These are phyloP conservation scores for Colletotrichum sp. DNA, from an alignment of 2,329 filamentous ascomycete genomes.

Conservation along the genomic window DNA sequence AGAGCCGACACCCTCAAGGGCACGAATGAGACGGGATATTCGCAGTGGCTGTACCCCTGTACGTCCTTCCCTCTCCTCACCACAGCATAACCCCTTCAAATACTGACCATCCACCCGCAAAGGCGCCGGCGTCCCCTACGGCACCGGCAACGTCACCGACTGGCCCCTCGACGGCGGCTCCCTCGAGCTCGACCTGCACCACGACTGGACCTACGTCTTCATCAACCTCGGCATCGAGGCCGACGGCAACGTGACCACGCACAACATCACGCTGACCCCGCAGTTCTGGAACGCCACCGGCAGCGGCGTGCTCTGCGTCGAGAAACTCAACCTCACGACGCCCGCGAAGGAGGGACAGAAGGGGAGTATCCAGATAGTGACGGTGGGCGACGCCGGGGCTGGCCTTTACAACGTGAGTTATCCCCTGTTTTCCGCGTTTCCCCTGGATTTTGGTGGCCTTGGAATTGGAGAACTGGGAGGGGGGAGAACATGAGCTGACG, in stretches of 20 bases:
- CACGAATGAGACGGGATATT: slow-evolving; percentile 43
- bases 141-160: slow-evolving; percentile 51
- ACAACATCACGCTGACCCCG: slow-evolving; percentile 71
- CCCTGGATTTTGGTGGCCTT: too few relatives aligned
- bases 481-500: slow-evolving; percentile 7
- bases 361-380: slow-evolving; percentile 74
- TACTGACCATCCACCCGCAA: background rate
- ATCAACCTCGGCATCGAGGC: slow-evolving; percentile 57
- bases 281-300: slow-evolving; percentile 63
- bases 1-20: slow-evolving; percentile 50
- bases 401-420: slow-evolving; percentile 69
- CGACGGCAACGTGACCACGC: slow-evolving; percentile 58
- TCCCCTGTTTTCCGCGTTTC: too few relatives aligned
- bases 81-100: too few relatives aligned
- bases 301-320: slow-evolving; percentile 70
- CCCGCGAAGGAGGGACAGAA: slow-evolving; percentile 63
- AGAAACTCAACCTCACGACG: slow-evolving; percentile 58
- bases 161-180: slow-evolving; percentile 58
- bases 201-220: slow-evolving; percentile 57
- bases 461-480: too few relatives aligned
- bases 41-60: slow-evolving; percentile 59
- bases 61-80: slow-evolving; percentile 23
- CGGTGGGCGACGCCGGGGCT: slow-evolving; percentile 59
- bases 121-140: slow-evolving; percentile 55
- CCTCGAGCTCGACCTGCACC: slow-evolving; percentile 54